Percentiles rank a stretch among this genome's conserved stretches.
Conservation (phyloP, 495 filamentous ascomycete species). For the Aspergillus homomorphus region DNA sequence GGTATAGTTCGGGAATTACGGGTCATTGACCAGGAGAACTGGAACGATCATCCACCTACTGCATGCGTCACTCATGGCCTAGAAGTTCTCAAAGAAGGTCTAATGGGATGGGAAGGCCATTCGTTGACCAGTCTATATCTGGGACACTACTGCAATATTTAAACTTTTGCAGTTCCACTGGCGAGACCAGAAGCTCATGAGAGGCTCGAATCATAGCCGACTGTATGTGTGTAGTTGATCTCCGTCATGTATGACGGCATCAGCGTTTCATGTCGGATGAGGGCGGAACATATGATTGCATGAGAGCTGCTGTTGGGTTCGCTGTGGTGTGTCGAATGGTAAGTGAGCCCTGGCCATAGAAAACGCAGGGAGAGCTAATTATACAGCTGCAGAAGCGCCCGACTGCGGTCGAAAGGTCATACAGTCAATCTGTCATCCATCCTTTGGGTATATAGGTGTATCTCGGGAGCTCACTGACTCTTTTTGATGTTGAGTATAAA, state of each 20-base stretch:
- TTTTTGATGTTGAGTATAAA: not conserved
- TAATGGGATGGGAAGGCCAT: not conserved
- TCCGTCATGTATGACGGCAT: constrained; percentile 16
- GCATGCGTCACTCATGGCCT: not conserved
- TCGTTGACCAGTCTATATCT: not conserved
- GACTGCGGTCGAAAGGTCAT: not conserved
- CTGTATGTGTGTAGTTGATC: not conserved
- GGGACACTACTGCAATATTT: not conserved
- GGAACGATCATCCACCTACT: not conserved
- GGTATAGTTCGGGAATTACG: not conserved
- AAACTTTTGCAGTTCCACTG: constrained; percentile 6
- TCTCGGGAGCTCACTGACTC: not conserved
- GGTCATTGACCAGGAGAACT: not conserved
- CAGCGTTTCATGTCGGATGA: constrained; percentile 18
- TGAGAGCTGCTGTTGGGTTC: not conserved
- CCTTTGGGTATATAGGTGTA: not conserved
- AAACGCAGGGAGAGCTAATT: not conserved
- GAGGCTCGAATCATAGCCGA: not conserved
- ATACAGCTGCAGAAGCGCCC: not conserved
- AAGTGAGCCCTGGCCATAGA: not conserved
- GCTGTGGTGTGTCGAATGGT: constrained; percentile 1
- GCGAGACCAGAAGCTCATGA: not conserved
- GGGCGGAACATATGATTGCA: constrained; percentile 12
- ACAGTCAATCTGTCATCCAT: too few relatives aligned
- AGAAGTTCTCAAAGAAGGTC: not conserved